Conservation (phyloP, 805 yeast species). For the Wickerhamomyces chambardii region DNA sequence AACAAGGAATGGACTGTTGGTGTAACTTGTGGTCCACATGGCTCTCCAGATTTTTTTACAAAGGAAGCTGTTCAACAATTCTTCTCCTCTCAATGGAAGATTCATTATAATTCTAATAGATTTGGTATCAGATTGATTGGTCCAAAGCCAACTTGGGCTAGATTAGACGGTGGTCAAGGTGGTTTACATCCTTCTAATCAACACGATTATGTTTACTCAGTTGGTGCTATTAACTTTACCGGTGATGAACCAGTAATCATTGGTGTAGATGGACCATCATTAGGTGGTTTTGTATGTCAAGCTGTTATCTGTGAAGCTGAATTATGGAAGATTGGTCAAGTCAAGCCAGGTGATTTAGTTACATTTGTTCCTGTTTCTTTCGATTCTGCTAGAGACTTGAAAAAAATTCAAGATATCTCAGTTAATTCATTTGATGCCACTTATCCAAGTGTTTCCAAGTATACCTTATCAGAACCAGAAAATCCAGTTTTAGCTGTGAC, state of each 20-base stretch:
- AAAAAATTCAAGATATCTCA: constrained; percentile 46
- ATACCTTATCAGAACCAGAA: constrained; percentile 37
- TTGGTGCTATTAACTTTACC: constrained; percentile 95
- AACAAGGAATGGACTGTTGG: constrained; percentile 67
- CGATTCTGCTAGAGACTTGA: constrained; percentile 58
- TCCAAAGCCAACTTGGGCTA: constrained; percentile 96
- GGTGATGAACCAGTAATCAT: constrained; percentile 98
- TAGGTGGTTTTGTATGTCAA: constrained; percentile 96
- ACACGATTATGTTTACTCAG: constrained; percentile 92
- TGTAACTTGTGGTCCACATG: constrained; percentile 97
- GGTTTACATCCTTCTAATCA: constrained; percentile 99
- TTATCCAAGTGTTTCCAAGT: constrained; percentile 19
- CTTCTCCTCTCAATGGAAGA: constrained; percentile 79
- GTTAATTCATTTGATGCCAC: constrained; percentile 35
- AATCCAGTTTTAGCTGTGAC: constrained; percentile 60
- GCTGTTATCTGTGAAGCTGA: constrained; percentile 95
- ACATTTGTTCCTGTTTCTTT: constrained; percentile 72
- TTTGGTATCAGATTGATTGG: constrained; percentile 93
- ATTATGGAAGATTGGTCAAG: constrained; percentile 98
- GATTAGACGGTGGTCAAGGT: constrained; percentile 95
- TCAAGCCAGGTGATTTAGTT: constrained; percentile 86
- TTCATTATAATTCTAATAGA: constrained; percentile 94
- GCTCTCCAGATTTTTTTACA: constrained; percentile 90
- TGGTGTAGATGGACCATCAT: constrained; percentile 95
- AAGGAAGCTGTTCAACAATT: constrained; percentile 67